Evolutionary conservation across 2,329 filamentous ascomycete genomes (phyloP), one percentile per base, ranked within the genome.

Genomic region (Penicillium sp.): DNA sequence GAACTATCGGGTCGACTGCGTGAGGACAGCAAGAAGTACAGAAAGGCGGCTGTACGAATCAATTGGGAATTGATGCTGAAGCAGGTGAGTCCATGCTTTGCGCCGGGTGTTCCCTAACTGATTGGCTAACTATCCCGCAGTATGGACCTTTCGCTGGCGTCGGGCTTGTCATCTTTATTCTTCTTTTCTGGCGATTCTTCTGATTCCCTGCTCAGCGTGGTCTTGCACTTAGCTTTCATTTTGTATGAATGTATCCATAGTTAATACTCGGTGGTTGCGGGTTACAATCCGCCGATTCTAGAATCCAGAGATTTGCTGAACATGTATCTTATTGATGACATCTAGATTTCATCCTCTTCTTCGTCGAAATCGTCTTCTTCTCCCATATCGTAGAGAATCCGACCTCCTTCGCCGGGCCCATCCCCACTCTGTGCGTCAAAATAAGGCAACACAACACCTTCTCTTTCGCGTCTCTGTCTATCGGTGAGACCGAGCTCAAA

Each of bases 11-110:
- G 83, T 49, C 78, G 92, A 54, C 73, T 99, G 68, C 79, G 89
- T 56, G 93, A 99, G 68, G 93, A 99, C 67, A 93, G 87, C 69
- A 89, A 86, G 71, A 97, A 95, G 75, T 99, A 99, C 74, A 83
- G 87, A 65, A 85, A 87, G 67, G 93, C 93, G 3, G 93, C 93
- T 1, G 90, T 95, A 49, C 81, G 87, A 66, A 99, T 99, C 71
- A 99, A 99, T 71, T 99, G 93, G 95, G 92, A 99, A 71, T 75
- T 97, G 69, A 75, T 99, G 68, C 59, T 97, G 54, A 96, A 96
- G 78, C 92, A 96, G 75, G 80, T 82, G 58, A 65, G 75, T 65
- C 27, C 36, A 38, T 31, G 37, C 29, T 45, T 11, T 25, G 19
- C 28, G 18, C 3, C 11, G 29, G 28, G n/a, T 14, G 30, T 27